These are phyloP conservation scores for Ambrosia hybrid DNA, from an alignment of 140 eudicot genomes.

Conservation along the genomic window DNA sequence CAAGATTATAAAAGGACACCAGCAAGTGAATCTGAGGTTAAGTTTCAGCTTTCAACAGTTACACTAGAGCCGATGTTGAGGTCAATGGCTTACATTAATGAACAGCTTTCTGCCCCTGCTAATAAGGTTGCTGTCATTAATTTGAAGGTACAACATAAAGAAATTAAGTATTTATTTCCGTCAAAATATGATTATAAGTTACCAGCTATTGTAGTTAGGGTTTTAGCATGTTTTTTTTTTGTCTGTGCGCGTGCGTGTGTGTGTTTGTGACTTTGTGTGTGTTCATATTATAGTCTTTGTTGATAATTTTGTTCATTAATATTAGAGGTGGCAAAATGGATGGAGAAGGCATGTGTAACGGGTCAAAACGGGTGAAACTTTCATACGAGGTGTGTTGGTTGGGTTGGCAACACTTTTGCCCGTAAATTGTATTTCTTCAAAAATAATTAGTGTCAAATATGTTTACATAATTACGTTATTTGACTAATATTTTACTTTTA, in stretches of 20 bases:
- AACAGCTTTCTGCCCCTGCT: slow-evolving; percentile 80
- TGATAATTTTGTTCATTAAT: not conserved
- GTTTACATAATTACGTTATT: not conserved
- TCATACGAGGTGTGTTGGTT: not conserved
- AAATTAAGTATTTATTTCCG: not conserved
- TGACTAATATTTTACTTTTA: not conserved
- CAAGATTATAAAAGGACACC: slow-evolving; percentile 78
- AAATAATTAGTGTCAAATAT: not conserved
- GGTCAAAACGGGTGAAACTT: not conserved
- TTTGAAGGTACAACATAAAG: slow-evolving; percentile 58
- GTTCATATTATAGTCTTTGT: not conserved
- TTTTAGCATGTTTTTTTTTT: not conserved
- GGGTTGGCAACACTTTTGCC: not conserved
- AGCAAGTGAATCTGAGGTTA: slow-evolving; percentile 76
- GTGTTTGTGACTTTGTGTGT: not conserved
- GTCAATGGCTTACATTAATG: slow-evolving; percentile 89
- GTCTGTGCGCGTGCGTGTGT: too few relatives aligned
- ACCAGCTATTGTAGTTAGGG: slow-evolving; percentile 4
- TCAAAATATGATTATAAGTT: not conserved
- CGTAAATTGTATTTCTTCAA: not conserved
- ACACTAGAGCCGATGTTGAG: slow-evolving; percentile 90
- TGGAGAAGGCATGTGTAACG: not conserved
- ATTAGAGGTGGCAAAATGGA: slow-evolving; percentile 4
- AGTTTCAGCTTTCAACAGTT: slow-evolving; percentile 80
- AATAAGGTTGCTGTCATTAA: slow-evolving; percentile 83